phyloP scores from a whole-genome alignment of 2,329 filamentous ascomycete genomes.

The Podosphaera fusca region DNA sequence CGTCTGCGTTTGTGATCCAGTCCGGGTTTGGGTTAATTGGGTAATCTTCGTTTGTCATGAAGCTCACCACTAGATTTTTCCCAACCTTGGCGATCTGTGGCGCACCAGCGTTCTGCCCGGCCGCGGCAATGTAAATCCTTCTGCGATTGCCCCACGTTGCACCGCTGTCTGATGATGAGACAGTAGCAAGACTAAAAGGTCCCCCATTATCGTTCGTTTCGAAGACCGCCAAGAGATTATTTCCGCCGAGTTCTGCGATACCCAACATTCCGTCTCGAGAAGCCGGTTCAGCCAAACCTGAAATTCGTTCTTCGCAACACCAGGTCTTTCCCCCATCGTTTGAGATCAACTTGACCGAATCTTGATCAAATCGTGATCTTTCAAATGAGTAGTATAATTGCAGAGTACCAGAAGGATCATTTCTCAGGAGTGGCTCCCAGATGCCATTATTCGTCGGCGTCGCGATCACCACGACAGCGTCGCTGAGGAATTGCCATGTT shows the following conservation, averaged over 20 bases:
- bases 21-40: neutral
- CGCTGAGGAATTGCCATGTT: constrained; percentile 3
- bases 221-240: constrained; percentile 3
- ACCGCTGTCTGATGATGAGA: constrained; percentile 3
- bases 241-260: constrained; percentile 1
- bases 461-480: neutral
- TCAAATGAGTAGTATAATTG: constrained; percentile 4
- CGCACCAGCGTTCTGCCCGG: constrained; percentile 4
- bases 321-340: constrained; percentile 2
- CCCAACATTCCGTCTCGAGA: constrained; percentile 5
- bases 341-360: constrained; percentile 2
- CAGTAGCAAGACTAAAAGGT: neutral
- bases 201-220: constrained; percentile 3
- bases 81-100: constrained; percentile 4
- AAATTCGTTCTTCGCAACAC: constrained; percentile 1
- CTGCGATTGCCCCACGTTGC: constrained; percentile 3
- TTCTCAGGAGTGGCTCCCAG: constrained; percentile 4
- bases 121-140: neutral
- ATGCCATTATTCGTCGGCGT: constrained; percentile 1
- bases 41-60: constrained; percentile 5
- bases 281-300: neutral
- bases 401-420: neutral
- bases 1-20: neutral
- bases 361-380: constrained; percentile 2
- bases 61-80: constrained; percentile 3